Evolutionary conservation across 2,329 filamentous ascomycete species (phyloP), one percentile per base, ranked within the genome.

Genomic region (Phialophora chinensis): DNA sequence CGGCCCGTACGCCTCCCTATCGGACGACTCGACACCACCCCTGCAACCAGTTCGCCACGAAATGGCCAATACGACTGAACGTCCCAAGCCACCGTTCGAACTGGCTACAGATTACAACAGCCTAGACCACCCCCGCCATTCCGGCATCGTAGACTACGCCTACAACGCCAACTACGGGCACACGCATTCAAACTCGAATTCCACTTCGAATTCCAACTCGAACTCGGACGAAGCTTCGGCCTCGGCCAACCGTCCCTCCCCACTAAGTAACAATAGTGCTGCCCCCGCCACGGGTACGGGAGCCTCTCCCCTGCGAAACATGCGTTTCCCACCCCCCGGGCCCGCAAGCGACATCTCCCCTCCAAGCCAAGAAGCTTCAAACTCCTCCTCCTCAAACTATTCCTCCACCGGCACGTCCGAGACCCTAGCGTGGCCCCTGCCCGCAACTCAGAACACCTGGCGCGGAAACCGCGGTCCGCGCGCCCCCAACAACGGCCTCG

Each of bases 31-130:
- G 6, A 65, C 65, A 23, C 66, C 63, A 7, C 63, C 66, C 1
- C 59, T 64, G 2, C 61, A 66, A 47, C 58, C 64, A 1, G 63
- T 65, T 23, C 66, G 69, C 1, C 66, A 71, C 29, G 69, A 71
- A 29, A 70, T 71, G 69, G 67, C 67, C 47, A 67, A 62, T 47
- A 69, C 61, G 4, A 68, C 65, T 4, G 69, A 71, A 52, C 60
- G 69, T 4, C 67, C 67, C 27, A 69, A 68, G 55, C 65, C 69
- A 10, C 69, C 69, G n/a, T 69, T 64, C 55, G 69, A 71, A 54
- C 52, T 71, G 25, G 69, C 69, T 5, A 71, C 69, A 20, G 65
- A 63, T 11, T 71, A 69, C 67, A 71, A 71, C 58, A 63, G 49
- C 38, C 56, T 62, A 38, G 59, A 60, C n/a, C 65, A 71, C 11